phyloP scores from a whole-genome alignment of 257 asterid genomes.

The Solanum pinnatisectum region DNA sequence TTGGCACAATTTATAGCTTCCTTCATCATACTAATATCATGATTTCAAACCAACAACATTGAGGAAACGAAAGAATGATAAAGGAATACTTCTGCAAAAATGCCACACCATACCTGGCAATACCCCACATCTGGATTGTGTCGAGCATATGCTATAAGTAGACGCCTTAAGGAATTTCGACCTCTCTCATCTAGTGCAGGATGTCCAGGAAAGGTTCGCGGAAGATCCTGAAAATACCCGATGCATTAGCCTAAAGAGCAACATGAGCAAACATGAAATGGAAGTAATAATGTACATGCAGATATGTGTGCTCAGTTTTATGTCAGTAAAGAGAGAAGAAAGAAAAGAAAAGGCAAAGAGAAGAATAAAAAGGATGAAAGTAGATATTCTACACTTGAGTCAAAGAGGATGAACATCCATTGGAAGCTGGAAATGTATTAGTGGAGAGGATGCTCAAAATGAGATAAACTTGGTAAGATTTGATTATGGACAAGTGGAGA shows the following conservation, averaged over 20 bases:
- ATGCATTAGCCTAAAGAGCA: conserved; percentile 15
- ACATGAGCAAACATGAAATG: conserved; percentile 3
- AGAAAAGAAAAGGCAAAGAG: neutral
- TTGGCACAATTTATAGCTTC: neutral
- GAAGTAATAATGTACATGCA: neutral
- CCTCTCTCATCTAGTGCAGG: conserved; percentile 87
- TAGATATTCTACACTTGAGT: neutral
- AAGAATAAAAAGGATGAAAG: neutral
- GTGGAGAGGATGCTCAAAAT: neutral
- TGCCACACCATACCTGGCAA: conserved; percentile 62
- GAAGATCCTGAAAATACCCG: conserved; percentile 58
- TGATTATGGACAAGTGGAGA: neutral
- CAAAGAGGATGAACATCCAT: neutral
- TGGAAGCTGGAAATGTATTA: neutral
- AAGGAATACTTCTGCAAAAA: conserved; percentile 5
- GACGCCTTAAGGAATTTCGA: conserved; percentile 71
- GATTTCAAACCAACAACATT: neutral
- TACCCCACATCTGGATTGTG: conserved; percentile 95
- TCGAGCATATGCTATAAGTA: conserved; percentile 78
- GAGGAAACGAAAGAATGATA: neutral
- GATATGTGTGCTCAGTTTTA: neutral
- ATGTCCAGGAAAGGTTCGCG: conserved; percentile 95
- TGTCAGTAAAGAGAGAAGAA: neutral
- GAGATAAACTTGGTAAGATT: neutral
- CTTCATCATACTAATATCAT: neutral